Evolutionary conservation across 768 basidiomycete species (phyloP), one percentile per base, ranked within the genome.

Genomic region (Tephrocybe sp.): DNA sequence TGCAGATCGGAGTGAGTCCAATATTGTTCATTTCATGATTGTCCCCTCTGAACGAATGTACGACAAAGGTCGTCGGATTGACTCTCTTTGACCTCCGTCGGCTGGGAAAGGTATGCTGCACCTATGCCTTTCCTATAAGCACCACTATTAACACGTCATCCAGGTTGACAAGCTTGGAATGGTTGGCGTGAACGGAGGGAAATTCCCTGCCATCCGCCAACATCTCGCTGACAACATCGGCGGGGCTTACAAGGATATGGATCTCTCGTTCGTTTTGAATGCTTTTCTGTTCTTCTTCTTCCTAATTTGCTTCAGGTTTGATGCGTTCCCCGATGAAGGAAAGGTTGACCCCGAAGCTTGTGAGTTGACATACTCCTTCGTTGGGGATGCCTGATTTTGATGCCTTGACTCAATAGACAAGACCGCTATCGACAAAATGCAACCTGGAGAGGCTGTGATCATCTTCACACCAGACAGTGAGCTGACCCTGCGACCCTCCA

Each of bases 401-500:
- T 25, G 37, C 31, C 24, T n/a, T 1, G 21, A 21, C n/a, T 7
- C 47, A n/a, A n/a, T 59, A 92, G 91, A 92, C 71, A 92, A 88
- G 65, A 67, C 65, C 13, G 91, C 91, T 31, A 91, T 95, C 46
- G 81, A 89, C 66, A 74, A 78, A 46, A 71, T 94, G 60, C 77
- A 79, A 10, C 77, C 88, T 8, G 91, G 93, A 19, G 87, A 91
- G 56, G 92, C 92, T n/a, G 84, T 91, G 42, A 86, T 94, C 59
- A 84, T 95, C 54, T 95, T 95, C 67, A 95, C 93, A 3, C 94
- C 93, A 3, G 93, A 94, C 63, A 86, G 89, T 86, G 55, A 62
- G 84, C 45, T 7, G 19, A 15, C 11, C 30, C 15, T 6, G 13
- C 6, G 12, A 19, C 4, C 8, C 33, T n/a, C 15, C 34, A 5